phyloP scores from a whole-genome alignment of 75 land plant genomes.

The Pinus tabuliformis region DNA sequence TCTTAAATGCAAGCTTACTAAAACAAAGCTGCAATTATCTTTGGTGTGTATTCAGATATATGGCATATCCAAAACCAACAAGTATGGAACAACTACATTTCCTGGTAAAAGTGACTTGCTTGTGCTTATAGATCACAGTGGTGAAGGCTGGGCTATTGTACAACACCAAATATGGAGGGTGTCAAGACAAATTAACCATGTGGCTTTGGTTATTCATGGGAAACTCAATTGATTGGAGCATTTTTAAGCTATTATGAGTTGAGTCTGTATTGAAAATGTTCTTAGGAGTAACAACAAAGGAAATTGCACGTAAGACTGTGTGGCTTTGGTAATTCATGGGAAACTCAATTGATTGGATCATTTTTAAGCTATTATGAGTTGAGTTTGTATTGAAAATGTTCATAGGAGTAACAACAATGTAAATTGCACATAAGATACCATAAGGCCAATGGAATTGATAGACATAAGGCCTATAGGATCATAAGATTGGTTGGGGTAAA shows the following conservation, averaged over 20 bases:
- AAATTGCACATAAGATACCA: no score
- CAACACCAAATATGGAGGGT: slow-evolving; percentile 86
- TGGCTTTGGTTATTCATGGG: slow-evolving; percentile 64
- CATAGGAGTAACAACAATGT: no score
- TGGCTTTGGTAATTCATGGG: slow-evolving; percentile 64
- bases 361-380: no score
- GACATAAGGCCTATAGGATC: no score
- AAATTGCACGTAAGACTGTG: no score
- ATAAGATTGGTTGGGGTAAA: no score
- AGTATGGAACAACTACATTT: slow-evolving; percentile 59
- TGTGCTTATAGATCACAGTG: slow-evolving; percentile 9
- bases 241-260: no score
- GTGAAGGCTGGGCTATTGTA: slow-evolving; percentile 44
- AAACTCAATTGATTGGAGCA: slow-evolving; percentile 45
- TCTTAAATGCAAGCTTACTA: neutral
- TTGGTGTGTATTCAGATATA: slow-evolving; percentile 44
- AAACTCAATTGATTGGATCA: slow-evolving; percentile 45
- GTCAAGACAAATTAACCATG: slow-evolving; percentile 57
- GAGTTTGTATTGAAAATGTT: no score
- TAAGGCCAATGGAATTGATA: no score
- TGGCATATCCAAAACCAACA: slow-evolving; percentile 54
- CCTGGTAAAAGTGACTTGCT: slow-evolving; percentile 63
- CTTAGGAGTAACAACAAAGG: no score
- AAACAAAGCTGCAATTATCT: neutral
- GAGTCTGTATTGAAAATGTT: no score